These are phyloP conservation scores for Thelephora aurantiotincta DNA, from an alignment of 768 basidiomycete genomes.

Conservation along the genomic window DNA sequence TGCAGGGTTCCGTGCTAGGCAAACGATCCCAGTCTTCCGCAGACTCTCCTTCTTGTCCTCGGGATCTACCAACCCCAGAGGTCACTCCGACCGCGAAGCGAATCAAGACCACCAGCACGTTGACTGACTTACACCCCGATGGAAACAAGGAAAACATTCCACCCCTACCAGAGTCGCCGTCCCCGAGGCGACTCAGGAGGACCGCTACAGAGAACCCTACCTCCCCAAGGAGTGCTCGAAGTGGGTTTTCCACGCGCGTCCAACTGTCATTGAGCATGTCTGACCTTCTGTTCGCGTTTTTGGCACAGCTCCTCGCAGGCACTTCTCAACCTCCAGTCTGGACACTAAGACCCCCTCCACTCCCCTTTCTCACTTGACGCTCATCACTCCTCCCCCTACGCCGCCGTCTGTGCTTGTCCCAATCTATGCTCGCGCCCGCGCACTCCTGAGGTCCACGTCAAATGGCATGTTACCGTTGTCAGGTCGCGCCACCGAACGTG, in stretches of 20 bases:
- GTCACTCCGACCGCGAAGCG: constrained; percentile 55
- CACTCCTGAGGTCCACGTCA: constrained; percentile 58
- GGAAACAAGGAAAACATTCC: constrained; percentile 71
- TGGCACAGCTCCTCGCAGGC: constrained; percentile 26
- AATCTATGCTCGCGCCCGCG: constrained; percentile 48
- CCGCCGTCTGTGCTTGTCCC: constrained; percentile 31
- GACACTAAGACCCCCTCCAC: constrained; percentile 29
- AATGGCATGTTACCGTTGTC: constrained; percentile 42
- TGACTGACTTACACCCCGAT: constrained; percentile 30
- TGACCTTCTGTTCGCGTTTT: constrained; percentile 2
- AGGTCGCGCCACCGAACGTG: constrained; percentile 56
- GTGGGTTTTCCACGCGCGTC: constrained; percentile 21
- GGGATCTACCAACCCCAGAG: constrained; percentile 39
- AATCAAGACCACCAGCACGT: constrained; percentile 29
- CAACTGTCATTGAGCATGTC: background rate
- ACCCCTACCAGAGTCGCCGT: constrained; percentile 30
- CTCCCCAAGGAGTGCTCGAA: constrained; percentile 28
- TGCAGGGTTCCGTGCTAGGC: constrained; percentile 18
- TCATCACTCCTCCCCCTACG: constrained; percentile 49
- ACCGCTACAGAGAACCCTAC: constrained; percentile 21
- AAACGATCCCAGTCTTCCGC: constrained; percentile 17
- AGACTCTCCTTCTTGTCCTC: constrained; percentile 15
- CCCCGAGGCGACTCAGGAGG: constrained; percentile 21
- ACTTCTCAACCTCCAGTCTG: constrained; percentile 34
- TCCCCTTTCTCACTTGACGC: constrained; percentile 25